phyloP scores from a whole-genome alignment of 2,329 filamentous ascomycete species.

The Claviceps arundinis region DNA sequence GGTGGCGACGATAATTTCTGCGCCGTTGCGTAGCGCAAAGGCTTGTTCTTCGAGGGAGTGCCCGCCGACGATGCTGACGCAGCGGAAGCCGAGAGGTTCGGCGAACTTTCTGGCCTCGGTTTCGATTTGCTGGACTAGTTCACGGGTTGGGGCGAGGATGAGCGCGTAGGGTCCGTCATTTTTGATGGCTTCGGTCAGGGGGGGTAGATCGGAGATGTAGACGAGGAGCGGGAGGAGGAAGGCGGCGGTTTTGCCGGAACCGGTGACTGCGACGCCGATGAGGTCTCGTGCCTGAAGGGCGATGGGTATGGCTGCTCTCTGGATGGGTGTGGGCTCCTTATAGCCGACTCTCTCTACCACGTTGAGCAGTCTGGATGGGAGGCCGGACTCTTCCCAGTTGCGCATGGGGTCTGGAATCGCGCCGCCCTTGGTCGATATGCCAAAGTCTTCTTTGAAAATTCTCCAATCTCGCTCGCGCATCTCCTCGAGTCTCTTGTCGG shows the following conservation, averaged over 20 bases:
- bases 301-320: constrained; percentile 89
- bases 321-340: constrained; percentile 79
- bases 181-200: constrained; percentile 72
- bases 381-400: constrained; percentile 71
- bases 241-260: constrained; percentile 95
- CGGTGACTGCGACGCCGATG: constrained; percentile 96
- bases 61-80: constrained; percentile 95
- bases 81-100: constrained; percentile 77
- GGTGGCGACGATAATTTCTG: constrained; percentile 97
- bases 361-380: constrained; percentile 65
- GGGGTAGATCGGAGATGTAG: constrained; percentile 84
- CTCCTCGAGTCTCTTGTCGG: constrained; percentile 77
- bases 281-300: constrained; percentile 84
- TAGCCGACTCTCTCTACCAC: constrained; percentile 81
- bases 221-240: constrained; percentile 86
- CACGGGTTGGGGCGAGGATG: constrained; percentile 89
- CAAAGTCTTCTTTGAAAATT: constrained; percentile 99
- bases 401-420: constrained; percentile 93
- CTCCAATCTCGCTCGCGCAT: constrained; percentile 98
- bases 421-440: constrained; percentile 87
- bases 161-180: constrained; percentile 97
- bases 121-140: constrained; percentile 95
- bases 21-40: constrained; percentile 78
- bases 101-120: constrained; percentile 89
- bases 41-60: constrained; percentile 91